Percentiles rank a stretch among this genome's conserved stretches.
Evolutionary conservation across 2,329 filamentous ascomycete species (phyloP).

Genomic region (Lachnellula hyalina): DNA sequence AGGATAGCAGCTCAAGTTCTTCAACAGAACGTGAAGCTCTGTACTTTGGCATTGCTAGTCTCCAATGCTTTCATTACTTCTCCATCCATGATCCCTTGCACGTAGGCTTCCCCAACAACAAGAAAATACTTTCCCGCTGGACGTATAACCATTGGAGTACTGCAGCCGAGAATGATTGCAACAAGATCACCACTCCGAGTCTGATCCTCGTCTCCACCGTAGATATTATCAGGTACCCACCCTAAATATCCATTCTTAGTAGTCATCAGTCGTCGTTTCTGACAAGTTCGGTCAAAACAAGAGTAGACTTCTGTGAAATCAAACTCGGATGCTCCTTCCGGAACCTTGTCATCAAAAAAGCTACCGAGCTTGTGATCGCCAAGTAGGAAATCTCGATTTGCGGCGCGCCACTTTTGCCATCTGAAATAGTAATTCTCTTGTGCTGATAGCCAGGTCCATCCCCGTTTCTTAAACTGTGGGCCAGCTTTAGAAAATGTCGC

Average conservation of each 20-base stretch:
- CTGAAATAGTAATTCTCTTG: constrained; percentile 12
- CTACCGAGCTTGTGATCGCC: neutral
- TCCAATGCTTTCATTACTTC: constrained; percentile 8
- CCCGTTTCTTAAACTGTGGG: constrained; percentile 4
- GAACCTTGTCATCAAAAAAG: constrained; percentile 13
- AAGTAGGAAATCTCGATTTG: constrained; percentile 7
- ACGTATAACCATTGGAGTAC: constrained; percentile 15
- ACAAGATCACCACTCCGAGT: constrained; percentile 12
- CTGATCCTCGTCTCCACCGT: constrained; percentile 5
- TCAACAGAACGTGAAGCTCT: constrained; percentile 8
- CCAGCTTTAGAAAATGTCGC: neutral
- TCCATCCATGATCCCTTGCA: constrained; percentile 22
- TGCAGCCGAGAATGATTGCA: constrained; percentile 16
- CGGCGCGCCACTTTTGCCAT: constrained; percentile 7
- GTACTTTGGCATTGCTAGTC: neutral
- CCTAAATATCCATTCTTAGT: constrained; percentile 15
- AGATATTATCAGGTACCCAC: constrained; percentile 13
- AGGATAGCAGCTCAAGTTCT: constrained; percentile 30
- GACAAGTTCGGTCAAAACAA: constrained; percentile 5
- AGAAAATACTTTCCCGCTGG: neutral
- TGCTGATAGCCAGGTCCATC: constrained; percentile 9
- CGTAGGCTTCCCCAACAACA: constrained; percentile 18
- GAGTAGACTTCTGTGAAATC: constrained; percentile 14
- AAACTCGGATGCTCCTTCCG: constrained; percentile 3
- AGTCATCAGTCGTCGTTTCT: constrained; percentile 8